These are phyloP conservation scores for Calonectria fujianensis DNA, from an alignment of 2,329 filamentous ascomycete species.

Conservation along the genomic window DNA sequence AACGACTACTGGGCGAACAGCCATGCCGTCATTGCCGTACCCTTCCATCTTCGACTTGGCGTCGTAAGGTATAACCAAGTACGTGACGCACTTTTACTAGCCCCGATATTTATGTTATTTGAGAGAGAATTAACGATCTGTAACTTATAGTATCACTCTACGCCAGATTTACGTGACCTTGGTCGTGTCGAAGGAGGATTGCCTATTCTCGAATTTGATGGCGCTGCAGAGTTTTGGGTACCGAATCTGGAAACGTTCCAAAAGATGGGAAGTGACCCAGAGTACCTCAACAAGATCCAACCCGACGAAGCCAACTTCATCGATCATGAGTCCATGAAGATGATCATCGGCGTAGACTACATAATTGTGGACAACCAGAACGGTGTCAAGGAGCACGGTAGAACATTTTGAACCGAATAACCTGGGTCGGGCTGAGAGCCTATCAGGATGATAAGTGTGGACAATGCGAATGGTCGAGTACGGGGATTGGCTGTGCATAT, in stretches of 20 bases:
- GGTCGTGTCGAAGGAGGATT: constrained; percentile 31
- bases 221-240: constrained; percentile 45
- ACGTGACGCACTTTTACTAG: neutral
- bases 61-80: constrained; percentile 9
- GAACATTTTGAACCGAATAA: neutral
- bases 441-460: neutral
- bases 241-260: constrained; percentile 42
- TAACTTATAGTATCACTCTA: constrained; percentile 4
- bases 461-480: neutral
- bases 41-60: constrained; percentile 12
- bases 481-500: neutral
- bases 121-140: neutral
- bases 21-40: neutral
- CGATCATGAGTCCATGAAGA: constrained; percentile 8
- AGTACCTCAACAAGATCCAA: neutral
- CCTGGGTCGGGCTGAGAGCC: too few relatives aligned
- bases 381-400: neutral
- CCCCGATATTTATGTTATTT: neutral
- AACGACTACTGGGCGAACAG: constrained; percentile 17
- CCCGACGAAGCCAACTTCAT: constrained; percentile 2
- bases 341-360: constrained; percentile 11
- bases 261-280: constrained; percentile 3
- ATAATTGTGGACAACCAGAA: constrained; percentile 15
- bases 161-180: constrained; percentile 4
- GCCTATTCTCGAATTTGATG: constrained; percentile 43